Conservation (phyloP, 2,329 filamentous ascomycete species). For the Sporothrix schenckii region DNA sequence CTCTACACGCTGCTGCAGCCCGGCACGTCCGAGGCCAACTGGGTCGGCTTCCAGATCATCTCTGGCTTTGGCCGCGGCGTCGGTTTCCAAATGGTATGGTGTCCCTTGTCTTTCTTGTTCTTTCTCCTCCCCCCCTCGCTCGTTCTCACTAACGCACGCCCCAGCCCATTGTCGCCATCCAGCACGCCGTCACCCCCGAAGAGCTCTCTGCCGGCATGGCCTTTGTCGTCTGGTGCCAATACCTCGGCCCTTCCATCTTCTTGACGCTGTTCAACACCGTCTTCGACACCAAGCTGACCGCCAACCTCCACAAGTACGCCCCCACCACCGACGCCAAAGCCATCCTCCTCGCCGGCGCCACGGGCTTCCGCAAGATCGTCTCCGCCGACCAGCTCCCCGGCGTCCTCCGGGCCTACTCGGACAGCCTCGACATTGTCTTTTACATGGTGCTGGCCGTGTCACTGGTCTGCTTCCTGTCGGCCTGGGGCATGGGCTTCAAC, state of each 20-base stretch:
- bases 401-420: slow-evolving; percentile 46
- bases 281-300: slow-evolving; percentile 50
- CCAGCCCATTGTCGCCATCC: slow-evolving; percentile 40
- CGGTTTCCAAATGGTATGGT: slow-evolving; percentile 39
- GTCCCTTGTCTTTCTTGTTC: neutral
- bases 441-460: slow-evolving; percentile 46
- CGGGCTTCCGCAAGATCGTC: slow-evolving; percentile 44
- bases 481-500: slow-evolving; percentile 52
- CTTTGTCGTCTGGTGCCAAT: slow-evolving; percentile 55
- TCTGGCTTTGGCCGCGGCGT: slow-evolving; percentile 40
- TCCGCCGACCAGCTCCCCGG: slow-evolving; percentile 39
- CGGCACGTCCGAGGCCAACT: slow-evolving; percentile 39
- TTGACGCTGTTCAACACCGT: slow-evolving; percentile 56
- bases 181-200: slow-evolving; percentile 38
- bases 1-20: slow-evolving; percentile 43
- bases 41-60: slow-evolving; percentile 44
- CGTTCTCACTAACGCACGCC: neutral
- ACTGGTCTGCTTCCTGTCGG: slow-evolving; percentile 44
- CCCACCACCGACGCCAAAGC: slow-evolving; percentile 23
- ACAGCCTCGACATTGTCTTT: slow-evolving; percentile 45
- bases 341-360: slow-evolving; percentile 35
- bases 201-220: slow-evolving; percentile 40
- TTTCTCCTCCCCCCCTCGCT: neutral
- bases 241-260: slow-evolving; percentile 54
- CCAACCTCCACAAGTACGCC: slow-evolving; percentile 24